Conservation (phyloP, 1,284 basidiomycete species). For the Taiwanofungus camphoratus region DNA sequence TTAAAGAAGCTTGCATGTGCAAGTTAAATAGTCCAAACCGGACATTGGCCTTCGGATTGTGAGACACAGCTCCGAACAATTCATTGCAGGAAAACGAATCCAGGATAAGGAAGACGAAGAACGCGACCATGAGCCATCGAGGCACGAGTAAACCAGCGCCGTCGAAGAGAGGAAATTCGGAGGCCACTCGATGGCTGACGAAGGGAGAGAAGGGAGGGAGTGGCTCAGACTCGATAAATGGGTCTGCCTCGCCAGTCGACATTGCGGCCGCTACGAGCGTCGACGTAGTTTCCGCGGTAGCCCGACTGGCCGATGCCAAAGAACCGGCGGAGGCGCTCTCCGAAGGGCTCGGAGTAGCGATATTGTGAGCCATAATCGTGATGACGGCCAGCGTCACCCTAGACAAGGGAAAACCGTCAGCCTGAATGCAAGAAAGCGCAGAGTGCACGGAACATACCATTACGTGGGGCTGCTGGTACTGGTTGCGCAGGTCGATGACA, state of each 20-base stretch:
- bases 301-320: conserved; percentile 43
- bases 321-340: conserved; percentile 48
- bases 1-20: too few species aligned
- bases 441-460: conserved; percentile 1
- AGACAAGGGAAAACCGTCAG: too few species aligned
- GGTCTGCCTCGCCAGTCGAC: conserved; percentile 48
- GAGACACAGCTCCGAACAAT: too few species aligned
- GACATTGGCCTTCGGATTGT: too few species aligned
- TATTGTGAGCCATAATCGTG: conserved; percentile 17
- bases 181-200: conserved; percentile 1
- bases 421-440: too few species aligned
- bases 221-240: conserved; percentile 40
- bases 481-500: conserved; percentile 5
- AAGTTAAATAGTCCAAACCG: too few species aligned
- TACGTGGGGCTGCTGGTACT: conserved; percentile 1
- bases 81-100: conserved; percentile 1
- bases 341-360: conserved; percentile 28
- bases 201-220: neutral
- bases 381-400: conserved; percentile 10
- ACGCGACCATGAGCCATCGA: neutral
- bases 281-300: conserved; percentile 37
- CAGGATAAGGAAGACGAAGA: neutral
- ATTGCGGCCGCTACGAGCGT: conserved; percentile 43
- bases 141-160: conserved; percentile 12
- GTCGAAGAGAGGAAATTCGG: neutral